Percentiles rank a stretch among this genome's conserved stretches.
phyloP scores from a whole-genome alignment of 257 asterid species.

The Nicotiana knightiana region DNA sequence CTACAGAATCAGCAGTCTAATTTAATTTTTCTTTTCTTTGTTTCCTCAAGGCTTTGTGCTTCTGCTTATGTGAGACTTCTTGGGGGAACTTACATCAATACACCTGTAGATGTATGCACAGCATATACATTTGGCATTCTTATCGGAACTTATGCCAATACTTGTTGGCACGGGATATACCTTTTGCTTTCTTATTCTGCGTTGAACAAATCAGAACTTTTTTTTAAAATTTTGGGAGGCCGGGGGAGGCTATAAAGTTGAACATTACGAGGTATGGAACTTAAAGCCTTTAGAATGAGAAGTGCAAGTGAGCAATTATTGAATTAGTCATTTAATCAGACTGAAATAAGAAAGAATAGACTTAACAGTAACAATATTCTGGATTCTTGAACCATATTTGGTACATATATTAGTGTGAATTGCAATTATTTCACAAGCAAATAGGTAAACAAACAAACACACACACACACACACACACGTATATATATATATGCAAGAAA shows the following conservation, averaged over 20 bases:
- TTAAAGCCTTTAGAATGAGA: conserved; percentile 3
- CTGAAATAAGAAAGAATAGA: not conserved
- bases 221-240: not conserved
- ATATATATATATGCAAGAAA: not conserved
- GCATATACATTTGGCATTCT: not conserved
- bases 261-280: not conserved
- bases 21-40: not conserved
- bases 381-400: not conserved
- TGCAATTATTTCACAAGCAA: not conserved
- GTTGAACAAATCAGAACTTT: not conserved
- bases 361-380: not conserved
- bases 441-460: not conserved
- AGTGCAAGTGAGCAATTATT: not conserved
- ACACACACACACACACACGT: no score
- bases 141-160: not conserved
- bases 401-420: not conserved
- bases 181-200: not conserved
- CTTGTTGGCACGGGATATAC: not conserved
- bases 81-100: not conserved
- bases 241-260: not conserved
- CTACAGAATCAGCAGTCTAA: not conserved
- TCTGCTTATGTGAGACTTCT: not conserved
- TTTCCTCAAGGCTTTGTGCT: not conserved
- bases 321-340: not conserved
- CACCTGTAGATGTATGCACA: not conserved